Conservation (phyloP, 2,329 filamentous ascomycete genomes). For the Hymenotorrendiella dingleyae region DNA sequence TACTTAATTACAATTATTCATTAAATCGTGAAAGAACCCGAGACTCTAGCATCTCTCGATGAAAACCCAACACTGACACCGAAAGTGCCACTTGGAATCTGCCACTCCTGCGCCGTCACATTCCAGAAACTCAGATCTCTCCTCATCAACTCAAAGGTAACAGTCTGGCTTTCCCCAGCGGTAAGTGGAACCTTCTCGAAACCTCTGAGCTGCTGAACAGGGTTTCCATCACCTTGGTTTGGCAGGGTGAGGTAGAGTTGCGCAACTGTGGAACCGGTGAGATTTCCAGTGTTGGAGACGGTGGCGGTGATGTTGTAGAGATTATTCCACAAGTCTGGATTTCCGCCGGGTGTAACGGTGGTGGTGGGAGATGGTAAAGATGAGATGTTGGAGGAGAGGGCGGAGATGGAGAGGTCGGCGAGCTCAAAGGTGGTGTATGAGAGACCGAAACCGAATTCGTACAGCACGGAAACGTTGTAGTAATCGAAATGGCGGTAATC, state of each 20-base stretch:
- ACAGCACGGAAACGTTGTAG: slow-evolving; percentile 30
- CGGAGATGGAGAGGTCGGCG: slow-evolving; percentile 35
- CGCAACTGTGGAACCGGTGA: slow-evolving; percentile 24
- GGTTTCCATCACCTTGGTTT: not conserved
- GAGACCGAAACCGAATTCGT: slow-evolving; percentile 41
- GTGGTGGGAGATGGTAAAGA: slow-evolving; percentile 51
- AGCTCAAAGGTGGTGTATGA: slow-evolving; percentile 51
- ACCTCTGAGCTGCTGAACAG: slow-evolving; percentile 48
- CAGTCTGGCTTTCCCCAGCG: slow-evolving; percentile 37
- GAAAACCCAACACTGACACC: slow-evolving; percentile 10
- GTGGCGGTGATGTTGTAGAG: slow-evolving; percentile 42
- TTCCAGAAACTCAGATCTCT: slow-evolving; percentile 63
- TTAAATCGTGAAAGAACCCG: too few relatives aligned
- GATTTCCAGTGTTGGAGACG: slow-evolving; percentile 41
- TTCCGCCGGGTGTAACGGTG: slow-evolving; percentile 42
- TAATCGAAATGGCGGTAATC: slow-evolving; percentile 47
- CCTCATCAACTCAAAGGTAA: slow-evolving; percentile 49
- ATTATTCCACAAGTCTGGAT: slow-evolving; percentile 47
- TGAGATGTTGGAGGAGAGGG: slow-evolving; percentile 36
- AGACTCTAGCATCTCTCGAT: slow-evolving; percentile 2
- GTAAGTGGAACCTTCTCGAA: slow-evolving; percentile 47
- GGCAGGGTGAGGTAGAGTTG: slow-evolving; percentile 25
- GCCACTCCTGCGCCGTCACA: slow-evolving; percentile 52
- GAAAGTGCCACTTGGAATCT: slow-evolving; percentile 30
- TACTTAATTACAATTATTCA: too few relatives aligned